These are phyloP conservation scores for Galeopsis tetrahit DNA, from an alignment of 257 asterid genomes.

Conservation along the genomic window DNA sequence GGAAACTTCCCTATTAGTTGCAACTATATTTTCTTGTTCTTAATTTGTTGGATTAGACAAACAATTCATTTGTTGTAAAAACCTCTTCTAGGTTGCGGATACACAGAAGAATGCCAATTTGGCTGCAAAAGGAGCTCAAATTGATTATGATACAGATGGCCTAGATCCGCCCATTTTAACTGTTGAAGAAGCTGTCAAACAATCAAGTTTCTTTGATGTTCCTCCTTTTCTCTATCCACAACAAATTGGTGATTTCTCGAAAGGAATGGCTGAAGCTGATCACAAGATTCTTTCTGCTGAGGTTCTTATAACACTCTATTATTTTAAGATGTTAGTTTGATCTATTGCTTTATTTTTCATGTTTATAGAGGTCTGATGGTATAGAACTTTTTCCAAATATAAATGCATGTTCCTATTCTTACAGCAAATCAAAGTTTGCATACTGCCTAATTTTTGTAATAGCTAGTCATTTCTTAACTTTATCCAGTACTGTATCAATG, in stretches of 20 bases:
- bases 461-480: too few relatives aligned
- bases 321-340: neutral
- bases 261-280: conserved; percentile 86
- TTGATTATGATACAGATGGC: conserved; percentile 57
- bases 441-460: neutral
- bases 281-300: conserved; percentile 61
- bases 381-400: too few relatives aligned
- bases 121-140: conserved; percentile 57
- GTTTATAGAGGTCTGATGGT: conserved; percentile 9
- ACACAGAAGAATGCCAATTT: conserved; percentile 62
- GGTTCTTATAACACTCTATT: conserved; percentile 40
- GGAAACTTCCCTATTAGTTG: neutral
- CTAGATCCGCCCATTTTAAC: conserved; percentile 70
- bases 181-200: conserved; percentile 72
- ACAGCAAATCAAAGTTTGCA: neutral
- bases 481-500: neutral
- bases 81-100: conserved; percentile 56
- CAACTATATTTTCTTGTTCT: neutral
- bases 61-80: neutral
- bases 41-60: neutral
- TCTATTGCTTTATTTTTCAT: conserved; percentile 5
- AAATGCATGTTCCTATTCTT: neutral
- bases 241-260: conserved; percentile 62
- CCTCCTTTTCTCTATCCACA: conserved; percentile 52
- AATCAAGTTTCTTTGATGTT: conserved; percentile 59